phyloP scores from a whole-genome alignment of 805 yeast species.

The Barnettozyma vustinii region DNA sequence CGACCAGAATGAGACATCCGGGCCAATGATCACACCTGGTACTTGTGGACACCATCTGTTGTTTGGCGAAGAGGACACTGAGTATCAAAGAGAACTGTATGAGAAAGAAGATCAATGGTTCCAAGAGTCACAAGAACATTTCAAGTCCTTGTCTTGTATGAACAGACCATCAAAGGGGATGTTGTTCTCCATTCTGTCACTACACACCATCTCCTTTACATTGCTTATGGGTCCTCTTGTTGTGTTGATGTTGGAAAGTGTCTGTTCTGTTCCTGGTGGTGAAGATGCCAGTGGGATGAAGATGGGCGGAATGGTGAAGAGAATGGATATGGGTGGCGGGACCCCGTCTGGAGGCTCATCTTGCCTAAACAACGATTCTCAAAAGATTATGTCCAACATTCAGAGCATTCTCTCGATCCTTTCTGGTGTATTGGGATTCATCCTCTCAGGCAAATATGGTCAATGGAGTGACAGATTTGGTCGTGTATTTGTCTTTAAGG shows the following conservation, averaged over 20 bases:
- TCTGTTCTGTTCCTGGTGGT: conserved; percentile 4
- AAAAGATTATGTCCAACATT: conserved; percentile 14
- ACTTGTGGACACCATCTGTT: background rate
- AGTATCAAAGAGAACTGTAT: background rate
- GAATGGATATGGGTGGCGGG: conserved; percentile 16
- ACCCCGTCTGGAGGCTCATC: background rate
- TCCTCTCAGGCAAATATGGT: conserved; percentile 20
- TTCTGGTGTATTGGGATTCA: conserved; percentile 19
- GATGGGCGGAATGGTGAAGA: background rate
- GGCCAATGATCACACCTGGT: background rate
- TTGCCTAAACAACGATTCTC: conserved; percentile 10
- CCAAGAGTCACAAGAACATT: conserved; percentile 3
- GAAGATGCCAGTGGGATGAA: background rate
- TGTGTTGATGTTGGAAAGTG: conserved; percentile 14
- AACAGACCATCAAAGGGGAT: conserved; percentile 14
- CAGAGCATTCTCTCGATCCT: conserved; percentile 15
- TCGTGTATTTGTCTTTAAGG: conserved; percentile 18
- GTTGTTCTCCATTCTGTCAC: conserved; percentile 10
- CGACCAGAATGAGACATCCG: background rate
- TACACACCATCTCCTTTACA: conserved; percentile 14
- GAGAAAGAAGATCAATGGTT: conserved; percentile 11
- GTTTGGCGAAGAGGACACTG: background rate
- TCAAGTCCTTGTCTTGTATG: conserved; percentile 12
- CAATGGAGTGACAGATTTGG: conserved; percentile 22
- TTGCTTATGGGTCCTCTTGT: conserved; percentile 17